Conservation (phyloP, 2,329 filamentous ascomycete genomes). For the Xenosphaeropsis pyriputrescens region DNA sequence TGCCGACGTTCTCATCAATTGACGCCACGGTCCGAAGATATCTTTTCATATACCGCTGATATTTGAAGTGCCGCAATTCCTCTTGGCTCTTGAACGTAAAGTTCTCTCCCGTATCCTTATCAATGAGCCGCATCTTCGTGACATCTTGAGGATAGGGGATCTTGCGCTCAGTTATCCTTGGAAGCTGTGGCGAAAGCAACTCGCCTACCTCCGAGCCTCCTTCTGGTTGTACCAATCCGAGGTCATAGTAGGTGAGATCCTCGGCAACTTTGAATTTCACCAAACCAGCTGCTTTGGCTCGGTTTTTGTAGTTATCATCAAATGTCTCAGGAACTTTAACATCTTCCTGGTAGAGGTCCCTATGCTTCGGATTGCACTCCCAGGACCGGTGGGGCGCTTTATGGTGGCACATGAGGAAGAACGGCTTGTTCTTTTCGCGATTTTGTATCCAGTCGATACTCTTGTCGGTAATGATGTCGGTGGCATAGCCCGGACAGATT, state of each 20-base stretch:
- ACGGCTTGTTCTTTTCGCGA: conserved; percentile 21
- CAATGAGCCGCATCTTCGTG: conserved; percentile 21
- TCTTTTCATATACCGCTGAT: conserved; percentile 39
- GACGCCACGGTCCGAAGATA: conserved; percentile 36
- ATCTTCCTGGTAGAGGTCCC: conserved; percentile 28
- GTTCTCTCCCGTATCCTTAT: conserved; percentile 27
- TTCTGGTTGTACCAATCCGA: conserved; percentile 34
- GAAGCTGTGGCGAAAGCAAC: conserved; percentile 16
- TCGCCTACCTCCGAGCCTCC: conserved; percentile 26
- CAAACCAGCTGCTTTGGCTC: conserved; percentile 29
- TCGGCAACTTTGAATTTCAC: conserved; percentile 36
- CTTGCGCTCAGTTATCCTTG: conserved; percentile 20
- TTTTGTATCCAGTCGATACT: conserved; percentile 25
- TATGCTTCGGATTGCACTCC: conserved; percentile 34
- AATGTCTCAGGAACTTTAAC: conserved; percentile 34
- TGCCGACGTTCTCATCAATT: conserved; percentile 36
- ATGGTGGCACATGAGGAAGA: conserved; percentile 41
- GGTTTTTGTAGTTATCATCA: conserved; percentile 37
- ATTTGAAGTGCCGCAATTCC: conserved; percentile 37
- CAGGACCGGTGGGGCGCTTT: conserved; percentile 37
- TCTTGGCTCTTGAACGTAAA: conserved; percentile 26
- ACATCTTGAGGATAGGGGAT: conserved; percentile 22
- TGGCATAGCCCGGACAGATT: conserved; percentile 27
- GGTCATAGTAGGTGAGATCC: conserved; percentile 34
- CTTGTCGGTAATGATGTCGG: conserved; percentile 36